phyloP scores from a whole-genome alignment of 169 alveolate species.

The Cardiosporidium cionae region DNA sequence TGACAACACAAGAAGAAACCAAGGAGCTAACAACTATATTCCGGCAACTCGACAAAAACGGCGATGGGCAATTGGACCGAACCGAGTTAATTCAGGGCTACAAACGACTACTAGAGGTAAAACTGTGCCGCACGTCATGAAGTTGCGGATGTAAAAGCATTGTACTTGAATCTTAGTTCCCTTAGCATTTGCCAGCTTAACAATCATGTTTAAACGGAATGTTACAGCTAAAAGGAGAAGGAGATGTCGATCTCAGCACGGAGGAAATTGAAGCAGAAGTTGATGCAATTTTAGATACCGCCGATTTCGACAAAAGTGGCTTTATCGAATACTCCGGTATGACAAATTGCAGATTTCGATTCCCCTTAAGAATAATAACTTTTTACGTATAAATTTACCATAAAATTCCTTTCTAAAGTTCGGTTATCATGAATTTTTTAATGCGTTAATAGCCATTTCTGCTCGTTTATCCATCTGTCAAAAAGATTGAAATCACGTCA shows the following conservation, averaged over 20 bases:
- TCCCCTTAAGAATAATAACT: background rate
- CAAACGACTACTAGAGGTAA: constrained; percentile 44
- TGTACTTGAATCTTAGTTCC: background rate
- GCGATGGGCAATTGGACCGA: constrained; percentile 67
- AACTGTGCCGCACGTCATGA: background rate
- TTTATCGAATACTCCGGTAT: constrained; percentile 81
- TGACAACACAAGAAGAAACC: constrained; percentile 74
- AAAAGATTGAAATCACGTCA: no score
- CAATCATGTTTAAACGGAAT: constrained; percentile 1
- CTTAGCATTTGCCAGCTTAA: background rate
- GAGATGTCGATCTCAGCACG: constrained; percentile 11
- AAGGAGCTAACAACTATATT: constrained; percentile 72
- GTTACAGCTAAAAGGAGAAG: constrained; percentile 38
- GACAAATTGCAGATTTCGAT: background rate
- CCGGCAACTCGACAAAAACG: constrained; percentile 74
- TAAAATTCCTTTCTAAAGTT: no score
- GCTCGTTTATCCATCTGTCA: no score
- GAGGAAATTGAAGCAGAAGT: constrained; percentile 80
- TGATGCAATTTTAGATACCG: constrained; percentile 77
- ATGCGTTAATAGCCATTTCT: no score
- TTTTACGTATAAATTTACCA: background rate
- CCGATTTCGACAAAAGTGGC: constrained; percentile 90
- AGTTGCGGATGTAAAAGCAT: background rate
- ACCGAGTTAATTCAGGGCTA: constrained; percentile 67
- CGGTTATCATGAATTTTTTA: no score